A percentile compares a stretch with the other conserved stretches of the same genome.
These are phyloP conservation scores for Typha latifolia DNA, from an alignment of 176 grass and related monocot species.

Conservation along the genomic window DNA sequence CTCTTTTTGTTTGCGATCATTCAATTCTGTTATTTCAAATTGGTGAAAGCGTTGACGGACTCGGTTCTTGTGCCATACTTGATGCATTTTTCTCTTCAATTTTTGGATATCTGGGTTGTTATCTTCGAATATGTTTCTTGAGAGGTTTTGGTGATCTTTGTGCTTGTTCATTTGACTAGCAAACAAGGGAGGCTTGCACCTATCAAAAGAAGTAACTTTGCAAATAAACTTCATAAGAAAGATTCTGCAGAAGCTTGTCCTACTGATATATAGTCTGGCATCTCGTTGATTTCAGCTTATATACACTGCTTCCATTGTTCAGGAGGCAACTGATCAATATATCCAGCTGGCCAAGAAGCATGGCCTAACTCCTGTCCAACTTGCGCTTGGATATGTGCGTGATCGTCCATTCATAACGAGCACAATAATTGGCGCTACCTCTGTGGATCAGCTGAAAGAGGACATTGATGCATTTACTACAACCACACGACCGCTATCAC, in stretches of 20 bases:
- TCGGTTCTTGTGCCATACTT: too few species aligned
- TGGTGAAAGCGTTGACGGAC: too few species aligned
- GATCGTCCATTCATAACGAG: conserved; percentile 64
- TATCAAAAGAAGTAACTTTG: too few species aligned
- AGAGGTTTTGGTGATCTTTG: too few species aligned
- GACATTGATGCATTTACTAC: conserved; percentile 51
- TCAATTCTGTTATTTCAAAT: not conserved
- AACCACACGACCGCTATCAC: conserved; percentile 44
- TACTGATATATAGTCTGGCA: too few species aligned
- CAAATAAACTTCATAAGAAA: too few species aligned
- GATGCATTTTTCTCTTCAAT: too few species aligned
- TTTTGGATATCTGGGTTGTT: too few species aligned
- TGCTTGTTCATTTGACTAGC: too few species aligned
- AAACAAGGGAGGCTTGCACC: too few species aligned
- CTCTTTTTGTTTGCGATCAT: not conserved
- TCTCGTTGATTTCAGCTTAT: not conserved
- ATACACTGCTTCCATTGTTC: not conserved
- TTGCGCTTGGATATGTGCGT: conserved; percentile 73
- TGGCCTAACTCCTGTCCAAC: conserved; percentile 63
- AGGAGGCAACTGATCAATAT: conserved; percentile 66
- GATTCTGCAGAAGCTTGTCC: too few species aligned
- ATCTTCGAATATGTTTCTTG: too few species aligned
- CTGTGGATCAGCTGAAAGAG: conserved; percentile 68
- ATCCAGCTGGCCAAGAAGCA: conserved; percentile 60
- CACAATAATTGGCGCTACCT: conserved; percentile 80